A percentile compares a stretch with the other conserved stretches of the same genome.
These are phyloP conservation scores for Stylosanthes scabra DNA, from an alignment of 331 rosid genomes.

Conservation along the genomic window DNA sequence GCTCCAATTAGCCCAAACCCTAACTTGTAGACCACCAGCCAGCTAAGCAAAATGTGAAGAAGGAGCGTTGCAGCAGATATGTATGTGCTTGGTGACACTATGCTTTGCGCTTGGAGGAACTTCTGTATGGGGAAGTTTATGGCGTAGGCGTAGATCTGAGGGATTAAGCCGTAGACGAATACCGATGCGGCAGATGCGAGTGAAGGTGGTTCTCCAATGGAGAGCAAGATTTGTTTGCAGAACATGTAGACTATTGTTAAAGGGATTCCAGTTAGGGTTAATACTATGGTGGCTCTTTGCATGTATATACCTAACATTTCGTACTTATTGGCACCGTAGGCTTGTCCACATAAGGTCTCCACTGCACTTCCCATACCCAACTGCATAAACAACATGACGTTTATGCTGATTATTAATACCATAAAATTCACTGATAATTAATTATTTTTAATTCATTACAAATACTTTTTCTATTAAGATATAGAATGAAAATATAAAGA, in stretches of 20 bases:
- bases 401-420: too few relatives aligned
- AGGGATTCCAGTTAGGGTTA: conserved; percentile 53
- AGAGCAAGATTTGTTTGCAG: conserved; percentile 46
- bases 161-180: conserved; percentile 71
- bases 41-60: conserved; percentile 50
- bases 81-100: conserved; percentile 62
- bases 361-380: conserved; percentile 61
- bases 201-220: conserved; percentile 46
- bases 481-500: too few relatives aligned
- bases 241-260: conserved; percentile 53
- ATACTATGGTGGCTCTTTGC: conserved; percentile 55
- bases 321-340: conserved; percentile 62
- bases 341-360: conserved; percentile 80
- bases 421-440: too few relatives aligned
- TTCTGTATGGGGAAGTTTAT: conserved; percentile 76
- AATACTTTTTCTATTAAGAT: too few relatives aligned
- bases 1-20: conserved; percentile 58
- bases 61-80: conserved; percentile 50
- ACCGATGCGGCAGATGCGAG: conserved; percentile 51
- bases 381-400: background rate
- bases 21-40: conserved; percentile 53
- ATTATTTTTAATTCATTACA: too few relatives aligned
- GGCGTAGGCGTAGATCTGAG: conserved; percentile 75
- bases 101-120: conserved; percentile 75
- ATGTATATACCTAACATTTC: conserved; percentile 66